These are phyloP conservation scores for Oenanthe sinensis DNA, from an alignment of 129 eudicot species.

Conservation along the genomic window DNA sequence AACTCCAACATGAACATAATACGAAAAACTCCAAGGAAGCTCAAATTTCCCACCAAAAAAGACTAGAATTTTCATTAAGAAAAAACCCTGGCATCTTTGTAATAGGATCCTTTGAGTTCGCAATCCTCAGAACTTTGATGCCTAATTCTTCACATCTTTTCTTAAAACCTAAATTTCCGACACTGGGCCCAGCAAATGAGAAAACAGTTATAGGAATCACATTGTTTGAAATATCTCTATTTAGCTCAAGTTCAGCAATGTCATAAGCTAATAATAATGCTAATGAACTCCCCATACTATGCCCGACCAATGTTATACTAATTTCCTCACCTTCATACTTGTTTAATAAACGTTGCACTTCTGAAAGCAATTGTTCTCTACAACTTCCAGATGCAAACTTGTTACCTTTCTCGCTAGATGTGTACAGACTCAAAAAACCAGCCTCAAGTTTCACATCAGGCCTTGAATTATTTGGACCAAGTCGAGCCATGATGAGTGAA, in stretches of 20 bases:
- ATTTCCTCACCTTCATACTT: slow-evolving; percentile 35
- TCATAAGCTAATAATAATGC: neutral
- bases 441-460: slow-evolving; percentile 51
- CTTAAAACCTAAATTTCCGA: neutral
- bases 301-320: slow-evolving; percentile 15
- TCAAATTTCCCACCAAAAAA: slow-evolving; percentile 10
- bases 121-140: neutral
- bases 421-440: slow-evolving; percentile 51
- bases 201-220: neutral
- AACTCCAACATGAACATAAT: slow-evolving; percentile 59
- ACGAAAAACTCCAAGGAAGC: slow-evolving; percentile 35
- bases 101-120: neutral
- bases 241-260: no score
- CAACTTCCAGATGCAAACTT: slow-evolving; percentile 46
- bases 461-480: slow-evolving; percentile 40
- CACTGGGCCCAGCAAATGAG: slow-evolving; percentile 1
- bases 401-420: slow-evolving; percentile 29
- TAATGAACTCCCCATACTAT: slow-evolving; percentile 3
- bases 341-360: slow-evolving; percentile 36
- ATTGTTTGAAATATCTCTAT: neutral
- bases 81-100: neutral
- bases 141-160: slow-evolving; percentile 2
- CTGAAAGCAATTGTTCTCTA: slow-evolving; percentile 54
- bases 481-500: slow-evolving; percentile 40
- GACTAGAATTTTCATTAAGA: slow-evolving; percentile 11